Evolutionary conservation across 2,329 filamentous ascomycete genomes (phyloP).

Genomic region (Nectriaceae sp.): DNA sequence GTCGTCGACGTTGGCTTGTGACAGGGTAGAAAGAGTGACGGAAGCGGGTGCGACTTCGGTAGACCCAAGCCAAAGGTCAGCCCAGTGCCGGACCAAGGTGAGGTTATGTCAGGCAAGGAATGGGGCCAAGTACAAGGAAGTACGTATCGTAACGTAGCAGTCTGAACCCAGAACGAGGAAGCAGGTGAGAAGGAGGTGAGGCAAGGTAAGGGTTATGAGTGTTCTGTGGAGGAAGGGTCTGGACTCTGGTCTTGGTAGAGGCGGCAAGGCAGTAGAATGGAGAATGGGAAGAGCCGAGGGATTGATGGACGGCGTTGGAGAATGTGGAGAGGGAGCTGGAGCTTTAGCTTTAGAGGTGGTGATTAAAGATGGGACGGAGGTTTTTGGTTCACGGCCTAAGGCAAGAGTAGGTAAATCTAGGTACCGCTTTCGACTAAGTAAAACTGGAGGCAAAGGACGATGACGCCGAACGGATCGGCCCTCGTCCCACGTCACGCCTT

Average conservation of each 20-base stretch:
- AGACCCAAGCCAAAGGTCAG: constrained; percentile 22
- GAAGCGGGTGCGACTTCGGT: constrained; percentile 13
- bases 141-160: constrained; percentile 10
- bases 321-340: neutral
- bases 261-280: neutral
- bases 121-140: constrained; percentile 19
- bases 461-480: constrained; percentile 28
- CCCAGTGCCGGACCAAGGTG: constrained; percentile 25
- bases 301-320: neutral
- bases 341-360: neutral
- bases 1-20: constrained; percentile 11
- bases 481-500: constrained; percentile 30
- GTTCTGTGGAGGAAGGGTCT: neutral
- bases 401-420: neutral
- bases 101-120: constrained; percentile 27
- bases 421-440: constrained; percentile 1
- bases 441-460: constrained; percentile 11
- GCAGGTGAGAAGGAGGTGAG: neutral
- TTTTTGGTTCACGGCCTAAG: neutral
- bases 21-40: neutral
- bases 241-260: too few relatives aligned
- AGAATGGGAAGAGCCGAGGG: neutral
- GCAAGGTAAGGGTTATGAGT: neutral
- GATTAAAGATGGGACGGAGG: neutral
- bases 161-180: constrained; percentile 2